Evolutionary conservation across 2,329 filamentous ascomycete genomes (phyloP).

Genomic region (Curvularia sp.): DNA sequence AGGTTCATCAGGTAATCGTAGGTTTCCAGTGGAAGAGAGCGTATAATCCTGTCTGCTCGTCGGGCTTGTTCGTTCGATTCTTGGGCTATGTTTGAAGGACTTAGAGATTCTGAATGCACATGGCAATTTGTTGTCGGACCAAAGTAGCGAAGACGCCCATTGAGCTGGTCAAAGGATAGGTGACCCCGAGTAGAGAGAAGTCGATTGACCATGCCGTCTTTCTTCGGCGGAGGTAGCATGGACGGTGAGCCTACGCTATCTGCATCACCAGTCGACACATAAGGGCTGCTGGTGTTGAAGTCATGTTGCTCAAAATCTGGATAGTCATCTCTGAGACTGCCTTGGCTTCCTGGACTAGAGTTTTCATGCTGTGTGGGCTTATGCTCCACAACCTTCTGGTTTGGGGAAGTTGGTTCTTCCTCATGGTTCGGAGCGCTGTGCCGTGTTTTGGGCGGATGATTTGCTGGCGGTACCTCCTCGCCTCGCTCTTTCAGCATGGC

Average conservation of each 20-base stretch:
- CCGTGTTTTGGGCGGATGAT: slow-evolving; percentile 61
- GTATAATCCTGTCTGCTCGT: slow-evolving; percentile 58
- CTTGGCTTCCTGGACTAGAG: slow-evolving; percentile 44
- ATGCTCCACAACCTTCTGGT: slow-evolving; percentile 23
- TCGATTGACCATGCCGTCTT: slow-evolving; percentile 58
- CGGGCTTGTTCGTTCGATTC: slow-evolving; percentile 57
- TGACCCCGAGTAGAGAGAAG: slow-evolving; percentile 60
- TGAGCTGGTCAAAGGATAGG: slow-evolving; percentile 60
- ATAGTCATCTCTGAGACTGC: slow-evolving; percentile 39
- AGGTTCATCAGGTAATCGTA: slow-evolving; percentile 61
- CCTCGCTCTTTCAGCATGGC: slow-evolving; percentile 60
- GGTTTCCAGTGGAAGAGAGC: slow-evolving; percentile 55
- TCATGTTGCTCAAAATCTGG: slow-evolving; percentile 33
- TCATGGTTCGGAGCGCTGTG: slow-evolving; percentile 45
- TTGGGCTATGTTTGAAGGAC: slow-evolving; percentile 46
- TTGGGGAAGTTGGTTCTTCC: slow-evolving; percentile 32
- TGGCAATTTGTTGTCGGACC: slow-evolving; percentile 63
- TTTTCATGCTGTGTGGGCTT: slow-evolving; percentile 27
- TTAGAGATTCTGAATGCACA: slow-evolving; percentile 54
- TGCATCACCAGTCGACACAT: slow-evolving; percentile 25
- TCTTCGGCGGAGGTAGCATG: slow-evolving; percentile 49
- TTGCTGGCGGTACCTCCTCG: slow-evolving; percentile 58
- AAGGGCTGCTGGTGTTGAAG: slow-evolving; percentile 34
- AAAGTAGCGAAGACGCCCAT: slow-evolving; percentile 60
- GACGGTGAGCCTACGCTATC: slow-evolving; percentile 42